Evolutionary conservation across 345 rosid species (phyloP).

Genomic region (Moricandia moricandioides): DNA sequence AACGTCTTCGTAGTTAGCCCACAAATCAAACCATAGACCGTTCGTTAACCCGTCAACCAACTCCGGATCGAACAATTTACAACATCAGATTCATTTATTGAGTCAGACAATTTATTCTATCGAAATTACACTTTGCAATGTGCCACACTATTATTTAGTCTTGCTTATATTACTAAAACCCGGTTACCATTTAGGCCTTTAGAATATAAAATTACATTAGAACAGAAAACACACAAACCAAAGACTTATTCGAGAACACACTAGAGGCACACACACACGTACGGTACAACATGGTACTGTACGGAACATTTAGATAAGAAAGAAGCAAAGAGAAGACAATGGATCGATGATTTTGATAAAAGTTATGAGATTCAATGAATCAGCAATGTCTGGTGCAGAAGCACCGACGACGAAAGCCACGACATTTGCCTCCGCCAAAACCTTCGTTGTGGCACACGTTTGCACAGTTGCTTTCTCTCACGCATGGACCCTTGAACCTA

Average conservation of each 20-base stretch:
- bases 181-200: background rate
- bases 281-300: constrained; percentile 26
- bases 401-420: constrained; percentile 54
- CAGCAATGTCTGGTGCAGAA: constrained; percentile 47
- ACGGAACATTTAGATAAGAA: background rate
- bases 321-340: background rate
- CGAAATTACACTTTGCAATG: no score
- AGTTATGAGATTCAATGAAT: constrained; percentile 5
- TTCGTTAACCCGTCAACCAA: no score
- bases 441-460: constrained; percentile 52
- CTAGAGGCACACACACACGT: constrained; percentile 12
- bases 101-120: no score
- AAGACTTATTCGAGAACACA: constrained; percentile 27
- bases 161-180: background rate
- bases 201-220: constrained; percentile 15
- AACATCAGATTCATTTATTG: no score
- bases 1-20: no score
- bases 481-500: constrained; percentile 42
- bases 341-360: background rate
- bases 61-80: no score
- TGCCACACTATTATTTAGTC: no score
- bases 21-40: no score
- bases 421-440: constrained; percentile 44
- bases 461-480: constrained; percentile 35
- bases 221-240: constrained; percentile 8